phyloP scores from a whole-genome alignment of 192 early-diverging fungal genomes.

The Backusella luteola region DNA sequence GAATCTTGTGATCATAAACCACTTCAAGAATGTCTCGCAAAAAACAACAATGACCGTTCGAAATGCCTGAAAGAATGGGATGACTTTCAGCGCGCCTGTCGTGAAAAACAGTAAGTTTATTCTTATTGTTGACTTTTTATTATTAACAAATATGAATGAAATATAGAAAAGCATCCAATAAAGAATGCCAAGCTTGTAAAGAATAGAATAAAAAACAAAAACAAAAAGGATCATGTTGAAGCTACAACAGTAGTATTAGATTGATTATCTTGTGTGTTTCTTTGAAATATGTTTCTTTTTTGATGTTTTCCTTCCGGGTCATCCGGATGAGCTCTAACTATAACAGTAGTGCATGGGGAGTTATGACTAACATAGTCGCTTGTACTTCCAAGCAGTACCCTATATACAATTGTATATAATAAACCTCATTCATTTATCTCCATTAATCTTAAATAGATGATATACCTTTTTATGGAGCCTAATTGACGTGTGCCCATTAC shows the following conservation, averaged over 20 bases:
- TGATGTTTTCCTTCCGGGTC: constrained; percentile 10
- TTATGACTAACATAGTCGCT: constrained; percentile 44
- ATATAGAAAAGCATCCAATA: constrained; percentile 6
- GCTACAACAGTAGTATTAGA: neutral
- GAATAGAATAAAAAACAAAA: neutral
- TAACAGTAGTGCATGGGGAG: constrained; percentile 38
- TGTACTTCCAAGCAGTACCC: constrained; percentile 42
- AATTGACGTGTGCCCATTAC: constrained; percentile 61
- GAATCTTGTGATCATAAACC: constrained; percentile 53
- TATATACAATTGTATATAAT: neutral
- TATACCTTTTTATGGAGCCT: constrained; percentile 43
- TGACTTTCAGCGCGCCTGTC: constrained; percentile 58
- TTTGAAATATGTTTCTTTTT: neutral
- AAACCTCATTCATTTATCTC: neutral
- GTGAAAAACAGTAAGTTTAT: constrained; percentile 40
- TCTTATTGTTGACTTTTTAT: neutral
- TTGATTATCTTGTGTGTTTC: neutral
- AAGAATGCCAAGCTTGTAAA: neutral
- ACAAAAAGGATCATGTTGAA: neutral
- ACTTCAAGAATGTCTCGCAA: constrained; percentile 55
- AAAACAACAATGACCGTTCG: constrained; percentile 54
- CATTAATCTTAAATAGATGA: neutral
- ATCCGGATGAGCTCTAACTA: constrained; percentile 19
- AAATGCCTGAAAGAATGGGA: constrained; percentile 65
- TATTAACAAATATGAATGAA: neutral